A percentile compares a stretch with the other conserved stretches of the same genome.
phyloP scores from a whole-genome alignment of 495 filamentous ascomycete species.

The Chlorociboria aeruginascens region DNA sequence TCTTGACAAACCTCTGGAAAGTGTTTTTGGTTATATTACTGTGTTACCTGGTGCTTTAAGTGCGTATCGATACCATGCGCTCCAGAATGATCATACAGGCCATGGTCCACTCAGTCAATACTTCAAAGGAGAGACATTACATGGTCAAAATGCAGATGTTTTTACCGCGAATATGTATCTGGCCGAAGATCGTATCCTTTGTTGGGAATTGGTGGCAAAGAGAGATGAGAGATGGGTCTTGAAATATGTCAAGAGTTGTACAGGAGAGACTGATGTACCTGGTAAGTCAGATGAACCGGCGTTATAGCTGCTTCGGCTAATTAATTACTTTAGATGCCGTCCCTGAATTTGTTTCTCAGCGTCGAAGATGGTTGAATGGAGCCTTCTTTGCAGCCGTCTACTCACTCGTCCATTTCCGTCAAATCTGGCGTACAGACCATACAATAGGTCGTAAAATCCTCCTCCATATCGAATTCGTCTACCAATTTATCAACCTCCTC shows the following conservation, averaged over 20 bases:
- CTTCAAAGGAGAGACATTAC: slow-evolving; percentile 96
- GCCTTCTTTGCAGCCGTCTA: slow-evolving; percentile 99
- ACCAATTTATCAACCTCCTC: slow-evolving; percentile 78
- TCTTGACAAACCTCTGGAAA: slow-evolving; percentile 92
- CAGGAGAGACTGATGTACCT: slow-evolving; percentile 94
- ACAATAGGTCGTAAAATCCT: slow-evolving; percentile 78
- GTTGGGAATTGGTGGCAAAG: slow-evolving; percentile 98
- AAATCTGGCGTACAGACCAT: slow-evolving; percentile 93
- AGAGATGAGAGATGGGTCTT: slow-evolving; percentile 90
- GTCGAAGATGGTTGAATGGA: slow-evolving; percentile 93
- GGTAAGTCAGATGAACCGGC: slow-evolving; percentile 38
- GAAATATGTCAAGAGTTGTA: slow-evolving; percentile 92
- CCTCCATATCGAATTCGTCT: slow-evolving; percentile 90
- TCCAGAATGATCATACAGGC: slow-evolving; percentile 93
- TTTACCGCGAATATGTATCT: slow-evolving; percentile 99
- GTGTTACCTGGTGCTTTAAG: slow-evolving; percentile 89
- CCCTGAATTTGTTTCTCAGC: slow-evolving; percentile 92
- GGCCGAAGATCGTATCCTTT: slow-evolving; percentile 96
- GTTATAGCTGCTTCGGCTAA: background rate
- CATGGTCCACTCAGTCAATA: slow-evolving; percentile 96
- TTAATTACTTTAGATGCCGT: slow-evolving; percentile 44
- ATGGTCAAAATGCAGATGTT: slow-evolving; percentile 93
- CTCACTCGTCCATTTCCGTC: slow-evolving; percentile 85
- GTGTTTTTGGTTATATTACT: slow-evolving; percentile 96
- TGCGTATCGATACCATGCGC: slow-evolving; percentile 90